A percentile compares a stretch with the other conserved stretches of the same genome.
Conservation (phyloP, 2,329 filamentous ascomycete species). For the Dothiorella sarmentorum region DNA sequence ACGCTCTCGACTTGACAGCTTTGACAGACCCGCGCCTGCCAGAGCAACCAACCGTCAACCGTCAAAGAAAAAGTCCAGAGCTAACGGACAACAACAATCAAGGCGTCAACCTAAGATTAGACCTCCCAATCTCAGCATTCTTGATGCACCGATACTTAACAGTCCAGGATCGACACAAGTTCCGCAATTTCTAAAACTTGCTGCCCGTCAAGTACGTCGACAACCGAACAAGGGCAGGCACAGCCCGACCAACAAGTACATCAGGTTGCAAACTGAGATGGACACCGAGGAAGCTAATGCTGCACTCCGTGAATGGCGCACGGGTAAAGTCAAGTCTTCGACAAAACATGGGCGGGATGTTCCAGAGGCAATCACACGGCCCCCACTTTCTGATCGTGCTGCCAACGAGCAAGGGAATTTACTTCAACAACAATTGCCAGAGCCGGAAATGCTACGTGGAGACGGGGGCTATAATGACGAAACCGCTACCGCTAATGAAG, state of each 20-base stretch:
- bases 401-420: conserved; percentile 24
- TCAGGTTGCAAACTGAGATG: conserved; percentile 49
- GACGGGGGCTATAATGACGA: background rate
- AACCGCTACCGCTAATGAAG: background rate
- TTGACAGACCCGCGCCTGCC: background rate
- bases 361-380: conserved; percentile 6
- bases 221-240: conserved; percentile 49
- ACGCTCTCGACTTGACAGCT: conserved; percentile 8
- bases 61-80: background rate
- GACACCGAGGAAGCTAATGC: conserved; percentile 56
- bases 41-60: background rate
- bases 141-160: conserved; percentile 41
- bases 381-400: conserved; percentile 23
- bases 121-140: conserved; percentile 45
- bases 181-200: conserved; percentile 56
- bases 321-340: conserved; percentile 38
- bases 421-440: conserved; percentile 6
- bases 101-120: conserved; percentile 19
- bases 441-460: background rate
- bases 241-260: conserved; percentile 50
- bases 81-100: background rate
- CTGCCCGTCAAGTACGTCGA: conserved; percentile 50
- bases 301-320: conserved; percentile 50
- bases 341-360: background rate
- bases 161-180: conserved; percentile 18